Conservation (phyloP, 148 eudicot species). For the Camellia japonica region DNA sequence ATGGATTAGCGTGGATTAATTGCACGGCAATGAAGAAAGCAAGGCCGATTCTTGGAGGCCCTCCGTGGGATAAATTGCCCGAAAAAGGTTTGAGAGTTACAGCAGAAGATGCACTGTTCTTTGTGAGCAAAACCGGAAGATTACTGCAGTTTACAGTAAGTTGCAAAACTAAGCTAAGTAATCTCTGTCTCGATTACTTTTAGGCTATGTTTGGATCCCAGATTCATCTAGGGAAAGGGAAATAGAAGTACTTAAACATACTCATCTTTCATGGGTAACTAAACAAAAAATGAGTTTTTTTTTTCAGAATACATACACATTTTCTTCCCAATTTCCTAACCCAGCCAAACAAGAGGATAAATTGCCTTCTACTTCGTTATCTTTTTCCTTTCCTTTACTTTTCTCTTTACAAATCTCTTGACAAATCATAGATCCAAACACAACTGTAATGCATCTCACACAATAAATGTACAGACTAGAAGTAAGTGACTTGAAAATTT, state of each 20-base stretch:
- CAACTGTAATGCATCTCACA: not conserved
- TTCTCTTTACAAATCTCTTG: not conserved
- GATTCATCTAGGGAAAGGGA: not conserved
- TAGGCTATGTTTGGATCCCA: not conserved
- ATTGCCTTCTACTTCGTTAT: not conserved
- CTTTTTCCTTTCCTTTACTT: not conserved
- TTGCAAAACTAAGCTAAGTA: constrained; percentile 13
- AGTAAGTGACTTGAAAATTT: not conserved
- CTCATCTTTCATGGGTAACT: no score
- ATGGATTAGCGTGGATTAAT: constrained; percentile 63
- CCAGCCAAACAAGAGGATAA: no score
- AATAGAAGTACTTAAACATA: not conserved
- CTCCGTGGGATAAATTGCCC: constrained; percentile 70
- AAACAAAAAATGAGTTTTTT: no score
- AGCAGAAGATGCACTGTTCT: constrained; percentile 61
- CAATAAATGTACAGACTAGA: not conserved
- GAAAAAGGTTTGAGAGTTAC: constrained; percentile 30
- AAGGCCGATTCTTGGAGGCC: constrained; percentile 52
- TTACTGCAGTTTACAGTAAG: constrained; percentile 81
- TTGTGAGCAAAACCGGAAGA: constrained; percentile 65
- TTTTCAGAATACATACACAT: no score
- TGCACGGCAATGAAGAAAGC: constrained; percentile 79
- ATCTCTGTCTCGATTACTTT: not conserved
- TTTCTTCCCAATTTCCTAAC: no score
- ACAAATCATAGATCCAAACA: not conserved